Percentiles rank a stretch among this genome's conserved stretches.
Evolutionary conservation across 179 eudicot genomes (phyloP).

Genomic region (Beta macrorhiza): DNA sequence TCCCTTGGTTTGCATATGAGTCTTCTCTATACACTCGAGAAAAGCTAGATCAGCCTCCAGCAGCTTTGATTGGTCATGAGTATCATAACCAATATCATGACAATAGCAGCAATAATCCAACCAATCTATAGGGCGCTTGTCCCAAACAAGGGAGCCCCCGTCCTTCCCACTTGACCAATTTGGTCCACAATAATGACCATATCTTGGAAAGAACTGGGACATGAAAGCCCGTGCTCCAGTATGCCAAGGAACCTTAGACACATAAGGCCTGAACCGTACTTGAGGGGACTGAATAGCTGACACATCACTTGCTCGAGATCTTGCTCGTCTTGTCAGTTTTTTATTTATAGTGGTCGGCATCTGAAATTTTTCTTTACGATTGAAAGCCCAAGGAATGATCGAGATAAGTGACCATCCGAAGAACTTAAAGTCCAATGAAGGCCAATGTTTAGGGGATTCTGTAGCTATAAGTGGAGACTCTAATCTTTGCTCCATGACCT

Average conservation of each 20-base stretch:
- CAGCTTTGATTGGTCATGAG: slow-evolving; percentile 89
- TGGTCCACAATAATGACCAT: slow-evolving; percentile 97
- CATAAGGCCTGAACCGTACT: slow-evolving; percentile 83
- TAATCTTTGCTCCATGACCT: not conserved
- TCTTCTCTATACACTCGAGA: slow-evolving; percentile 91
- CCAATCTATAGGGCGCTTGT: slow-evolving; percentile 95
- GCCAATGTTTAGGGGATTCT: slow-evolving; percentile 31
- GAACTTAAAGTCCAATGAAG: slow-evolving; percentile 41
- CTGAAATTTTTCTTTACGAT: slow-evolving; percentile 40
- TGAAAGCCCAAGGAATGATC: slow-evolving; percentile 58
- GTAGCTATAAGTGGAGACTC: slow-evolving; percentile 20
- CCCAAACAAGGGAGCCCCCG: slow-evolving; percentile 84
- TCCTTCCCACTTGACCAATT: slow-evolving; percentile 99
- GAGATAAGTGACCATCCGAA: slow-evolving; percentile 54
- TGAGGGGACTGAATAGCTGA: slow-evolving; percentile 34
- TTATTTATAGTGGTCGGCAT: slow-evolving; percentile 66
- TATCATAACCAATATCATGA: slow-evolving; percentile 93
- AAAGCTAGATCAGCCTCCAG: slow-evolving; percentile 89
- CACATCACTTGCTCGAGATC: slow-evolving; percentile 26
- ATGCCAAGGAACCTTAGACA: slow-evolving; percentile 94
- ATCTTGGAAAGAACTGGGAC: slow-evolving; percentile 85
- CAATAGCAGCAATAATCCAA: slow-evolving; percentile 96
- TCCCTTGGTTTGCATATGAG: slow-evolving; percentile 60
- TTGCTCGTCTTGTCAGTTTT: slow-evolving; percentile 52
- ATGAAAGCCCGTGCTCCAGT: slow-evolving; percentile 83